Conservation (phyloP, 352 stramenopile species). For the Phytophthora brassicae region DNA sequence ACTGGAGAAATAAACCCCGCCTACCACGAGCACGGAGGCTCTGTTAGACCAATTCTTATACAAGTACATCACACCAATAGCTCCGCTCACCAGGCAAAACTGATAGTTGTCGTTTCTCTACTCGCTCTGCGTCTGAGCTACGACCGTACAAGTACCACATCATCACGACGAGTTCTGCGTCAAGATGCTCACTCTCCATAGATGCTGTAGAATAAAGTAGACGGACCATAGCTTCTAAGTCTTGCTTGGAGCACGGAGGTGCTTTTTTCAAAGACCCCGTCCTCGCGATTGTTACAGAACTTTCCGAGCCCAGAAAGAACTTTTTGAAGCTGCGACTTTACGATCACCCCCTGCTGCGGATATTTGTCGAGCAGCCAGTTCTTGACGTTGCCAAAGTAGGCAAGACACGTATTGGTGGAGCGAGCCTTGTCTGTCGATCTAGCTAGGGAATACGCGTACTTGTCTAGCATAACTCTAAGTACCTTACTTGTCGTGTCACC, state of each 20-base stretch:
- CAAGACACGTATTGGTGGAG: neutral
- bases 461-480: too few relatives aligned
- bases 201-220: slow-evolving; percentile 11
- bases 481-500: too few relatives aligned
- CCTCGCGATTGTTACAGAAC: too few relatives aligned
- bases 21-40: neutral
- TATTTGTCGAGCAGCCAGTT: too few relatives aligned
- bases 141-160: slow-evolving; percentile 23
- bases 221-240: slow-evolving; percentile 10
- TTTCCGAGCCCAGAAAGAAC: too few relatives aligned
- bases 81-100: slow-evolving; percentile 3
- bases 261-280: too few relatives aligned
- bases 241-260: too few relatives aligned
- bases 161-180: slow-evolving; percentile 8
- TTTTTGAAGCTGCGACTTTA: too few relatives aligned
- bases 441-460: too few relatives aligned
- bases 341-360: too few relatives aligned
- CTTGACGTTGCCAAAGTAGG: too few relatives aligned
- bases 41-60: too few relatives aligned
- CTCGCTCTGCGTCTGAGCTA: slow-evolving; percentile 16
- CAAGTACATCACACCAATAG: neutral
- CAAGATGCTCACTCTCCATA: slow-evolving; percentile 8
- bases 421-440: slow-evolving; percentile 7
- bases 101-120: slow-evolving; percentile 20
- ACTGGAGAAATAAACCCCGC: slow-evolving; percentile 13